Conservation (phyloP, 768 basidiomycete species). For the Lactarius sanguifluus region DNA sequence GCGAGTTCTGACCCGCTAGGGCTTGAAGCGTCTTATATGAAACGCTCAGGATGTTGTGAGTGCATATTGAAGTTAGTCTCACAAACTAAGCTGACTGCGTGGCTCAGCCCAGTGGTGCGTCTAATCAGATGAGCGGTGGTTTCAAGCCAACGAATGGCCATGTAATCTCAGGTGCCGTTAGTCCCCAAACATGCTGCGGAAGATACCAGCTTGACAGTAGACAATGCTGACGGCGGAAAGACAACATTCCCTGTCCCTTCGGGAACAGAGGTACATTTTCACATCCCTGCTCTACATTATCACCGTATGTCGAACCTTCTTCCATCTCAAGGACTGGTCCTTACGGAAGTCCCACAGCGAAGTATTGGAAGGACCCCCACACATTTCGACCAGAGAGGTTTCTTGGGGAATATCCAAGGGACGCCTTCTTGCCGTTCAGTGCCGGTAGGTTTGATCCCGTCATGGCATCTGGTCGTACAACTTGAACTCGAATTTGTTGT, state of each 20-base stretch:
- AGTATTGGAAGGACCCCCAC: constrained; percentile 56
- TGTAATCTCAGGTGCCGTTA: constrained; percentile 39
- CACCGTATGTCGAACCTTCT: constrained; percentile 41
- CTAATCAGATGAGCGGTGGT: background rate
- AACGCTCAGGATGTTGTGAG: constrained; percentile 45
- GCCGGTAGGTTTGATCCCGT: constrained; percentile 16
- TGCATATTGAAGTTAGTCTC: background rate
- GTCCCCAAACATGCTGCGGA: constrained; percentile 49
- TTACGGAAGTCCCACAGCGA: constrained; percentile 39
- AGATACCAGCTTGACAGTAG: constrained; percentile 44
- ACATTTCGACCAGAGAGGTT: constrained; percentile 44
- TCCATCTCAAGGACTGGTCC: background rate
- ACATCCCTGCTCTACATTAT: constrained; percentile 46
- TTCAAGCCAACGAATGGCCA: background rate
- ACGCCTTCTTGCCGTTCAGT: constrained; percentile 39
- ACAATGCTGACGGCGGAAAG: constrained; percentile 41
- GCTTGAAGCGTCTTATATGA: constrained; percentile 48
- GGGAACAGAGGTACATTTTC: constrained; percentile 38
- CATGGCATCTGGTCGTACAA: background rate
- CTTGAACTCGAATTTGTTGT: background rate
- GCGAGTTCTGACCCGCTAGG: background rate
- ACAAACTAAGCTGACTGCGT: background rate
- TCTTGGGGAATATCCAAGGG: constrained; percentile 35
- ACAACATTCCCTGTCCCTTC: constrained; percentile 44
- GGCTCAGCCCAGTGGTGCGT: constrained; percentile 18